Percentiles rank a stretch among this genome's conserved stretches.
phyloP scores from a whole-genome alignment of 2,329 filamentous ascomycete species.

The Cladosporium oxysporum region DNA sequence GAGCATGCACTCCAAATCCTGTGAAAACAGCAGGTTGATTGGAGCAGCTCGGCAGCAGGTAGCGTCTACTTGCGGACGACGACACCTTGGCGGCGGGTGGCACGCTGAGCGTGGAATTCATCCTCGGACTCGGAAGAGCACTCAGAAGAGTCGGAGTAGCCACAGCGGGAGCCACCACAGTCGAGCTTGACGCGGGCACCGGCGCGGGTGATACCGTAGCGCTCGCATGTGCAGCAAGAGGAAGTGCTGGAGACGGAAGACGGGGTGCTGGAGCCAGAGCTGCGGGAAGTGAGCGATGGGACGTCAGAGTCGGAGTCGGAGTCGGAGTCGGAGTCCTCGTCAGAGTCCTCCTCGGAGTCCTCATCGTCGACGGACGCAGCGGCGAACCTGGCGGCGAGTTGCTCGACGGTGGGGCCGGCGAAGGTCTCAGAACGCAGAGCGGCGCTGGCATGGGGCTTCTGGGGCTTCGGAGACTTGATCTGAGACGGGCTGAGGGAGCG shows the following conservation, averaged over 20 bases:
- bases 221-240: constrained; percentile 82
- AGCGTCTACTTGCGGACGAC: constrained; percentile 39
- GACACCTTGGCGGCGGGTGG: constrained; percentile 50
- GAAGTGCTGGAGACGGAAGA: constrained; percentile 54
- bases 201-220: constrained; percentile 92
- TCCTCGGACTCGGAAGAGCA: constrained; percentile 71
- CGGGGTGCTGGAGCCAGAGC: constrained; percentile 61
- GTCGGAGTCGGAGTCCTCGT: constrained; percentile 65
- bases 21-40: not conserved
- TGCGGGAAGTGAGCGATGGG: constrained; percentile 68
- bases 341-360: constrained; percentile 68
- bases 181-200: constrained; percentile 91
- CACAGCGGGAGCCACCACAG: constrained; percentile 86
- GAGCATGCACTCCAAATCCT: not conserved
- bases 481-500: constrained; percentile 83
- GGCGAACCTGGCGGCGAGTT: constrained; percentile 67
- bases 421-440: constrained; percentile 84
- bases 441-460: constrained; percentile 83
- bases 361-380: constrained; percentile 47
- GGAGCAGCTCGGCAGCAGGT: not conserved
- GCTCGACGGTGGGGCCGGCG: constrained; percentile 72
- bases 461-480: constrained; percentile 88
- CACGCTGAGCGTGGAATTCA: constrained; percentile 43
- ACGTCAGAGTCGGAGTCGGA: constrained; percentile 47
- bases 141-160: constrained; percentile 69